A percentile compares a stretch with the other conserved stretches of the same genome.
Conservation (phyloP, 495 filamentous ascomycete genomes). For the Mytilinidion resinicola region DNA sequence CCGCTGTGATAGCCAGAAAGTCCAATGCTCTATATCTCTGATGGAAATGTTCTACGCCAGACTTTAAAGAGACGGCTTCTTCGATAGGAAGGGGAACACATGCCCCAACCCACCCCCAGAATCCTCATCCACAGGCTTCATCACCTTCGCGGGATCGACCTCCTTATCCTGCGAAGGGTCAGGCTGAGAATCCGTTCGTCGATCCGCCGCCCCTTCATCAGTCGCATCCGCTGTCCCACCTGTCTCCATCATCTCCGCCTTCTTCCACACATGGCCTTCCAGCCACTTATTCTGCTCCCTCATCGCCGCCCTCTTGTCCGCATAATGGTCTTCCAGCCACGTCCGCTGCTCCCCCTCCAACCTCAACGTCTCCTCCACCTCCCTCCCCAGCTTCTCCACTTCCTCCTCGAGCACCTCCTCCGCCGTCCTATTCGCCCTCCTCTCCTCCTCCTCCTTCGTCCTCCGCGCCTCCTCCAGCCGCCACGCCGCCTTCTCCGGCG, state of each 20-base stretch:
- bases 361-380: constrained; percentile 37
- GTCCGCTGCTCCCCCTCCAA: constrained; percentile 26
- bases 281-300: background rate
- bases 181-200: too few relatives aligned
- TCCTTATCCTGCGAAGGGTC: too few relatives aligned
- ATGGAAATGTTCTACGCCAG: too few relatives aligned
- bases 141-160: background rate
- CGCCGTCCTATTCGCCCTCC: constrained; percentile 27
- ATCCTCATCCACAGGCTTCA: background rate
- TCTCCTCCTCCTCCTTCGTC: constrained; percentile 31
- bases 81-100: constrained; percentile 9
- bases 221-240: background rate
- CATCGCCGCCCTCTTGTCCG: constrained; percentile 9
- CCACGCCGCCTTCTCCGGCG: constrained; percentile 30
- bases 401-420: constrained; percentile 48
- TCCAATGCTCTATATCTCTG: too few relatives aligned
- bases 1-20: too few relatives aligned
- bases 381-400: constrained; percentile 36
- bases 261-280: background rate
- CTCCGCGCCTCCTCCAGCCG: constrained; percentile 5
- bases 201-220: background rate
- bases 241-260: background rate
- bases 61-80: constrained; percentile 12
- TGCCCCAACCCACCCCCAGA: constrained; percentile 5
- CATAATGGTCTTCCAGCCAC: constrained; percentile 21